Base-by-base conservation (phyloP, 306 rosid species). In the Dryas octopetala region DNA sequence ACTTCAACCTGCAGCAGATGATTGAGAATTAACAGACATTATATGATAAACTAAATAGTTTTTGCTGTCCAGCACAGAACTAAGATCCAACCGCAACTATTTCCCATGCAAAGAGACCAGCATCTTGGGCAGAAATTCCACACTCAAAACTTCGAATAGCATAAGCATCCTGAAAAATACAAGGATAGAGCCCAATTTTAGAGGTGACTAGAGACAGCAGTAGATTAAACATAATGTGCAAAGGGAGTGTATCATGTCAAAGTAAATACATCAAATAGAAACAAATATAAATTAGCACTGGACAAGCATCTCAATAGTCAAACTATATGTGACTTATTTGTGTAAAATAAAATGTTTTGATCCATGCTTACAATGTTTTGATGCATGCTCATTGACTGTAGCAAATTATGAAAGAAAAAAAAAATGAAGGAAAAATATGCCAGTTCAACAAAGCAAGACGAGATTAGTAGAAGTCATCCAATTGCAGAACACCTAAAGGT, bases 81-180 rank as follows among this genome's bases (percentile, higher is more conserved):
- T 38, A 73, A 89, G 38, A 79, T 76, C 88, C 57, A 60, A 94
- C 97, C 73, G 96, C 97, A 86, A 78, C 87, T 64, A 90, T 90
- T 89, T 94, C 98, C 98, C 98, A 94, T 11, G 89, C 72, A 75
- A 91, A 88, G 54, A 66, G 84, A 74, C 96, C 95, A 69, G 80
- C 80, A 51, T 85, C 88, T 82, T 90, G 88, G 28, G 96, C 98
- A 77, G 91, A 77, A 82, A 82, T 83, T 82, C 95, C 98, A 81
- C 93, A 88, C 83, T 82, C 84, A 76, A 90, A 94, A 88, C 98
- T 94, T 79, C 38, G 87, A 75, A 94, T 79, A 66, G 97, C 97
- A 79, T 86, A 90, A 80, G 86, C 58, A 80, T 94, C 98, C 98
- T 94, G 85, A 54, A 51, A 74, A 70, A 32, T 77, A 60, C 62